Evolutionary conservation across 2,329 filamentous ascomycete genomes (phyloP).

Genomic region (Exophiala mesophila): DNA sequence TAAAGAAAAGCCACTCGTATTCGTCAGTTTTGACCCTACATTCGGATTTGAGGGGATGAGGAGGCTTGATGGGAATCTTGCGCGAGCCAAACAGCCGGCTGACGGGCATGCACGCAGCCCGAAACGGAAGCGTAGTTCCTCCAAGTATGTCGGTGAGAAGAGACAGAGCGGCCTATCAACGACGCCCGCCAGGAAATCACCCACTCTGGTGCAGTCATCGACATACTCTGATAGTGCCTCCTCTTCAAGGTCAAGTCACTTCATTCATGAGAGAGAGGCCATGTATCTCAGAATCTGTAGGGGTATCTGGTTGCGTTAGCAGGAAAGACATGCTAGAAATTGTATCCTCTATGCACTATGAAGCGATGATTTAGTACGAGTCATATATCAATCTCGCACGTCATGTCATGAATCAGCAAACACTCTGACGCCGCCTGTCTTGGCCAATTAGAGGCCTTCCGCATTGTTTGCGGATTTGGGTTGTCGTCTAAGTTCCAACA

Average conservation of each 20-base stretch:
- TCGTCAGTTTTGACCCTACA: slow-evolving; percentile 38
- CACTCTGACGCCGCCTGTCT: background rate
- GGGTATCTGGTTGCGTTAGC: background rate
- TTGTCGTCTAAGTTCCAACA: too few relatives aligned
- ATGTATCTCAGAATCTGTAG: background rate
- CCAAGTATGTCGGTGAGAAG: too few relatives aligned
- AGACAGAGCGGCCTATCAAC: too few relatives aligned
- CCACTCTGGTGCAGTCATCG: background rate
- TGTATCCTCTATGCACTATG: too few relatives aligned
- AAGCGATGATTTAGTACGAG: background rate
- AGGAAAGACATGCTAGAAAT: too few relatives aligned
- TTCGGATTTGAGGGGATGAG: slow-evolving; percentile 30
- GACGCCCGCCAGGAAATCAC: too few relatives aligned
- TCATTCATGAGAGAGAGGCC: background rate
- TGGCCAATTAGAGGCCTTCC: slow-evolving; percentile 7
- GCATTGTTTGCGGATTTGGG: slow-evolving; percentile 2
- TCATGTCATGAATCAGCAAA: background rate
- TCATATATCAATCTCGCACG: background rate
- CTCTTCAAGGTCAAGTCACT: background rate
- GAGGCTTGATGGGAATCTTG: slow-evolving; percentile 13
- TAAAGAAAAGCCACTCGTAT: slow-evolving; percentile 32
- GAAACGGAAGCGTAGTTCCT: background rate
- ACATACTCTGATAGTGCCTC: background rate
- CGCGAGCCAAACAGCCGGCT: background rate
- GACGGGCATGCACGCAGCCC: background rate